Evolutionary conservation across 352 stramenopile species (phyloP).

Genomic region (Phytophthora tentaculata): DNA sequence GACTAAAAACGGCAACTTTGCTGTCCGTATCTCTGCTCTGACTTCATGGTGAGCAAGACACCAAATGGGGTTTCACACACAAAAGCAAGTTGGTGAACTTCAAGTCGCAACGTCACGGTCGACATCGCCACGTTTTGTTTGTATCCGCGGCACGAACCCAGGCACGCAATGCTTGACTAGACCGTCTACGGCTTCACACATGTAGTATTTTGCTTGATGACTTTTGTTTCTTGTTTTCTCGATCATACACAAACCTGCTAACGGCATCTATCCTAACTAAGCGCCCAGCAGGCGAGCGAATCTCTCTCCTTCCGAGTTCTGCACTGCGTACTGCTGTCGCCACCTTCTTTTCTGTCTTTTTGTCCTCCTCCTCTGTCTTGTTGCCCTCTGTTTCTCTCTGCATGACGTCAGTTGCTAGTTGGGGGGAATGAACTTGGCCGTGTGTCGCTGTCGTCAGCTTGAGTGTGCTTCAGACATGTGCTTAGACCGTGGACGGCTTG

Average conservation of each 20-base stretch:
- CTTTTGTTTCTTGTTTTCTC: constrained; percentile 34
- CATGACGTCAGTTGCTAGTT: constrained; percentile 30
- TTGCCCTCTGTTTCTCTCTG: constrained; percentile 21
- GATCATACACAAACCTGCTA: constrained; percentile 41
- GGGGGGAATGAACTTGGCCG: constrained; percentile 14
- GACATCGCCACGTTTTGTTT: not conserved
- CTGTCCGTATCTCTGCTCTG: constrained; percentile 28
- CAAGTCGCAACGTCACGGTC: constrained; percentile 1
- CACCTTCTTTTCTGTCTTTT: constrained; percentile 31
- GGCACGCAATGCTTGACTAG: not conserved
- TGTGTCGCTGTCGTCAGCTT: constrained; percentile 22
- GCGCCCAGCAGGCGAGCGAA: constrained; percentile 27
- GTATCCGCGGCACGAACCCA: not conserved
- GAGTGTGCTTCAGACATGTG: constrained; percentile 24
- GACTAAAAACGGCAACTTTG: constrained; percentile 10
- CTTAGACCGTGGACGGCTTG: constrained; percentile 61
- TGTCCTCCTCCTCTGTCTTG: constrained; percentile 12
- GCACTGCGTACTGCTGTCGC: constrained; percentile 20
- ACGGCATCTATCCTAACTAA: constrained; percentile 49
- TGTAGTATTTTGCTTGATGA: constrained; percentile 25
- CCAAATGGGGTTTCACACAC: no score
- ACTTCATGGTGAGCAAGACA: constrained; percentile 3
- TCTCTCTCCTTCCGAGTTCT: constrained; percentile 29
- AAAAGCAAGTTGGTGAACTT: not conserved
- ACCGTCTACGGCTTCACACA: constrained; percentile 27